Percentiles rank a stretch among this genome's conserved stretches.
phyloP scores from a whole-genome alignment of 2,329 filamentous ascomycete genomes.

The Ciborinia camelliae region DNA sequence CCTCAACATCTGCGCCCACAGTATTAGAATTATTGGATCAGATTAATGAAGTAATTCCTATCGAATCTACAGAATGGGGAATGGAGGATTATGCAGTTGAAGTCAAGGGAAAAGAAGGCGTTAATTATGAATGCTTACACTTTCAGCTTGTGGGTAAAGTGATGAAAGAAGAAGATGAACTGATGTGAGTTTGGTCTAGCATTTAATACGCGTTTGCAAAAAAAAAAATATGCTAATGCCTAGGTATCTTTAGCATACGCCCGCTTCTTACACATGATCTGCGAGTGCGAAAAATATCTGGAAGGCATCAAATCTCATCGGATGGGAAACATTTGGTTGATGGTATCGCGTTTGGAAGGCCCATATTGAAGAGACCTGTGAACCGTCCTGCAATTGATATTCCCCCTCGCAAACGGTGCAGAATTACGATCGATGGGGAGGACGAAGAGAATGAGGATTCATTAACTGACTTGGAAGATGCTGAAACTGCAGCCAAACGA shows the following conservation, averaged over 20 bases:
- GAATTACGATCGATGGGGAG: slow-evolving; percentile 45
- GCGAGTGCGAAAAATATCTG: slow-evolving; percentile 66
- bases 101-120: slow-evolving; percentile 52
- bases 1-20: slow-evolving; percentile 51
- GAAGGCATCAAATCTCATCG: slow-evolving; percentile 74
- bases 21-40: slow-evolving; percentile 73
- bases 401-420: slow-evolving; percentile 67
- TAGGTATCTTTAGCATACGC: slow-evolving; percentile 62
- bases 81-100: slow-evolving; percentile 88
- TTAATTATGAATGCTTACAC: slow-evolving; percentile 80
- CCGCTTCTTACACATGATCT: slow-evolving; percentile 73
- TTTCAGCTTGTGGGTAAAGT: slow-evolving; percentile 69
- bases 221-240: slow-evolving; percentile 16
- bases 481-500: slow-evolving; percentile 32
- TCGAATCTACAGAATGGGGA: slow-evolving; percentile 78
- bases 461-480: slow-evolving; percentile 18
- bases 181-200: slow-evolving; percentile 56
- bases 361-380: slow-evolving; percentile 57
- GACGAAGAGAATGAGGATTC: slow-evolving; percentile 41
- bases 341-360: slow-evolving; percentile 78
- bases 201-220: not conserved
- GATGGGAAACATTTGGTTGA: slow-evolving; percentile 82
- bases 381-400: slow-evolving; percentile 66
- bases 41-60: slow-evolving; percentile 74
- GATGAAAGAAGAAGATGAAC: slow-evolving; percentile 78